Conservation (phyloP, 2,329 filamentous ascomycete genomes). For the Volutella citrinella region DNA sequence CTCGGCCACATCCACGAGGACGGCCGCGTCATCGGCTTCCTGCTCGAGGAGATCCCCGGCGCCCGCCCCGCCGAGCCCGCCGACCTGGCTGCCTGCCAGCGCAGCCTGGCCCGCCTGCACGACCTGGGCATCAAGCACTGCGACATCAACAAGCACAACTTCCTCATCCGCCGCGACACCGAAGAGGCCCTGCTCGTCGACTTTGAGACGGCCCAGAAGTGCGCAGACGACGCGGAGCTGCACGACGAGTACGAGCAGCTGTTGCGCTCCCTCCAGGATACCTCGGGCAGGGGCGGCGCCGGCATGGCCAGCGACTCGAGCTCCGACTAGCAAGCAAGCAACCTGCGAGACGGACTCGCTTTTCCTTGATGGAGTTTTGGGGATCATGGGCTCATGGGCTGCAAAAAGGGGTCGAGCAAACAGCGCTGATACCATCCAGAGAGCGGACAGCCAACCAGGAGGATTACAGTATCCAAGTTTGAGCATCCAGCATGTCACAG, state of each 20-base stretch:
- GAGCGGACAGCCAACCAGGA: too few relatives aligned
- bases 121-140: slow-evolving; percentile 30
- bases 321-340: slow-evolving; percentile 21
- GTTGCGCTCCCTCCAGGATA: slow-evolving; percentile 20
- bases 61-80: slow-evolving; percentile 23
- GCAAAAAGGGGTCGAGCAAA: too few relatives aligned
- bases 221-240: slow-evolving; percentile 15
- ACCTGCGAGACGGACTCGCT: too few relatives aligned
- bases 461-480: too few relatives aligned
- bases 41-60: slow-evolving; percentile 22
- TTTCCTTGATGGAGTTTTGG: not conserved
- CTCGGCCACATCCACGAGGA: slow-evolving; percentile 30
- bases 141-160: slow-evolving; percentile 34
- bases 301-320: slow-evolving; percentile 24
- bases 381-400: not conserved
- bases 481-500: too few relatives aligned
- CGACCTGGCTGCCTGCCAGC: slow-evolving; percentile 27
- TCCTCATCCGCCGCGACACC: slow-evolving; percentile 24
- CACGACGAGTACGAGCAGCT: slow-evolving; percentile 22
- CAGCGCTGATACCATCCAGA: too few relatives aligned
- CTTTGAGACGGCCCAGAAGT: slow-evolving; percentile 31
- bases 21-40: slow-evolving; percentile 28
- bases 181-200: slow-evolving; percentile 27
- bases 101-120: slow-evolving; percentile 25
- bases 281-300: slow-evolving; percentile 21